These are phyloP conservation scores for Exophiala mesophila DNA, from an alignment of 2,329 filamentous ascomycete genomes.

Conservation along the genomic window DNA sequence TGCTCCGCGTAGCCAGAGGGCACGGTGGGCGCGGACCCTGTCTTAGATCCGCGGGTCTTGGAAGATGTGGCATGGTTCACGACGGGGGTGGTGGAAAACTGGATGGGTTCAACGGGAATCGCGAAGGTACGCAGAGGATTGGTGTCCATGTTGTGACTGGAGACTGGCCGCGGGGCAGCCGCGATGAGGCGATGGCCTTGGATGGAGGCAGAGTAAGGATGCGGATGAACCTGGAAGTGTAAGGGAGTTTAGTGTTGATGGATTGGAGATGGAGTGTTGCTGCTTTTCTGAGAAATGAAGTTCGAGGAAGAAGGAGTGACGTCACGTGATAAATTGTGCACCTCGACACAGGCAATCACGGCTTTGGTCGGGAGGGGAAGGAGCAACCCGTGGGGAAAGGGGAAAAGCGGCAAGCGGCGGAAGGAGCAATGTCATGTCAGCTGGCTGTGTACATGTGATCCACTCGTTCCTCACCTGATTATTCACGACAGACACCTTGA, in stretches of 20 bases:
- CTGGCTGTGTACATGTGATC: no score
- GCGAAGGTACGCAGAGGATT: constrained; percentile 16
- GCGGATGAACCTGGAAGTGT: neutral
- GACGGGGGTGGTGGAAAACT: constrained; percentile 11
- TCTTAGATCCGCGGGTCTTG: constrained; percentile 1
- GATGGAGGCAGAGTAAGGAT: neutral
- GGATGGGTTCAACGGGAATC: constrained; percentile 13
- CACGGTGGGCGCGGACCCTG: constrained; percentile 5
- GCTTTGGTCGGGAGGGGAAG: no score
- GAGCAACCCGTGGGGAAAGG: neutral
- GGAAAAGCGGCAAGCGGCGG: constrained; percentile 2
- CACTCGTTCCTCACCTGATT: no score
- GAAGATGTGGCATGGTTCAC: constrained; percentile 7
- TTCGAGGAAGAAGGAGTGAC: neutral
- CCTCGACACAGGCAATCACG: neutral
- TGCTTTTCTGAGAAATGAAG: neutral
- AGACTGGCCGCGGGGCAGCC: neutral
- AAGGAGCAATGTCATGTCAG: no score
- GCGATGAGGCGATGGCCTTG: constrained; percentile 1
- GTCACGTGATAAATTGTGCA: no score
- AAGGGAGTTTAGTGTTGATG: neutral
- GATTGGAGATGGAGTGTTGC: neutral
- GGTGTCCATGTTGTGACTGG: constrained; percentile 11
- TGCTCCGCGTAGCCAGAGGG: constrained; percentile 18
- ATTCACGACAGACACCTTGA: no score